These are phyloP conservation scores for Camellia oleifera DNA, from an alignment of 179 eudicot genomes.

Conservation along the genomic window DNA sequence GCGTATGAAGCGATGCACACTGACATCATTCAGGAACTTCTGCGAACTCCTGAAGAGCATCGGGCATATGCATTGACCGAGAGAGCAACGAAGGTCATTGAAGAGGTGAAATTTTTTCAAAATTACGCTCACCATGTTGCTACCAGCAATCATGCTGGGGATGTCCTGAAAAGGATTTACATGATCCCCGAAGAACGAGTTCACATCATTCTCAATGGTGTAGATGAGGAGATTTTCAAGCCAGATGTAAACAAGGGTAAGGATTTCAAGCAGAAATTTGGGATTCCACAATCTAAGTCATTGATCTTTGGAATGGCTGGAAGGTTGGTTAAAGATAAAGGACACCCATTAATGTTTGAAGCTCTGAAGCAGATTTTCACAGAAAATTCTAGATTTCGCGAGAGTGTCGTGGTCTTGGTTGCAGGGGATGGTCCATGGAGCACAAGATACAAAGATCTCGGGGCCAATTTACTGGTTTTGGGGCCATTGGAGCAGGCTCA, in stretches of 20 bases:
- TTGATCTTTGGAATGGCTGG: slow-evolving; percentile 54
- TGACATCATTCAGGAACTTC: slow-evolving; percentile 48
- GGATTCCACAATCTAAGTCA: slow-evolving; percentile 27
- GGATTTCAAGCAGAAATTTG: slow-evolving; percentile 31
- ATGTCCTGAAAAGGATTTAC: slow-evolving; percentile 47
- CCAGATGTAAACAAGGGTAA: slow-evolving; percentile 26
- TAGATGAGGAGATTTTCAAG: slow-evolving; percentile 48
- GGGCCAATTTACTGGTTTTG: slow-evolving; percentile 38
- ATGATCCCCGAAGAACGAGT: slow-evolving; percentile 58
- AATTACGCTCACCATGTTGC: slow-evolving; percentile 61
- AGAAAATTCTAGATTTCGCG: slow-evolving; percentile 32
- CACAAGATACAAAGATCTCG: slow-evolving; percentile 45
- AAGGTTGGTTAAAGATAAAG: slow-evolving; percentile 59
- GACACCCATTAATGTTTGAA: slow-evolving; percentile 56
- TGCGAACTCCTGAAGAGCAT: slow-evolving; percentile 30
- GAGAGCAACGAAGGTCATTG: slow-evolving; percentile 35
- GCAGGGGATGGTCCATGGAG: slow-evolving; percentile 71
- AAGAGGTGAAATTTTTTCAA: slow-evolving; percentile 50
- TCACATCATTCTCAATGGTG: slow-evolving; percentile 54
- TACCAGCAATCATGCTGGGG: slow-evolving; percentile 54
- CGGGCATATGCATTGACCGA: slow-evolving; percentile 29
- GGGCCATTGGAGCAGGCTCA: slow-evolving; percentile 44
- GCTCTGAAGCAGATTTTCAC: slow-evolving; percentile 38
- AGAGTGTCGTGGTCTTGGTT: slow-evolving; percentile 37
- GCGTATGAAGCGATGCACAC: slow-evolving; percentile 52